Base-by-base conservation (phyloP, 352 stramenopile species). In the Globisporangium apiculatum region DNA sequence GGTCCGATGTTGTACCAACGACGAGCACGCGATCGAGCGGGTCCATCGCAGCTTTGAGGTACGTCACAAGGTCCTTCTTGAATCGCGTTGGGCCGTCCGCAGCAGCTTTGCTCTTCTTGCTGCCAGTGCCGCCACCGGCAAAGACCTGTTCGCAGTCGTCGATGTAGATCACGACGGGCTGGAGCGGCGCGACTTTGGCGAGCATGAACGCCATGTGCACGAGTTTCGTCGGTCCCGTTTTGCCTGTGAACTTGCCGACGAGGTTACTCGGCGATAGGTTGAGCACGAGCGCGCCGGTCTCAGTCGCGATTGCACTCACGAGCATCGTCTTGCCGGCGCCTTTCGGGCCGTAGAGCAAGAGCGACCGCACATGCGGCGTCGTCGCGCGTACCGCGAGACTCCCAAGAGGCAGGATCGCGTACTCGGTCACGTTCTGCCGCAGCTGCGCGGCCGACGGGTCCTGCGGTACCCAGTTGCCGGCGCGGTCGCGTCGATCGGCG, bases 121-220 rank as follows among this genome's bases (percentile, higher is more conserved):
- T 31, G 24, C 24, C 24, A 31, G 24, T 72, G 5, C 72, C 71
- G 0, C 67, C 68, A 15, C 69, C 71, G 1, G 85, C 72, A 51
- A 97, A 97, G 37, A 97, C 79, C 58, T 97, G 79, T 49, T 98
- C 89, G 56, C 83, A 96, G 14, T 98, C 75, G 62, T 98, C 91
- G 4, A 98, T 93, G 71, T 98, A 98, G 56, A 98, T 91, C 15
- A 98, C 82, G 36, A 96, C 82, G 5, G 92, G 94, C 60, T 89
- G 79, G 37, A 97, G 71, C 9, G 67, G 65, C n/a, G 76, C 48
- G 35, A 96, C 83, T 57, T 91, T 96, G 18, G 94, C 90, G 43
- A 98, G 69, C 46, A 84, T 67, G 59, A 98, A 98, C n/a, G 80
- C 83, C 88, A 98, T 97, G 71, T 98, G 94, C 37, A 98, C 71